Percentiles rank a stretch among this genome's conserved stretches.
phyloP scores from a whole-genome alignment of 2,329 filamentous ascomycete species.

The Colletotrichum musae region DNA sequence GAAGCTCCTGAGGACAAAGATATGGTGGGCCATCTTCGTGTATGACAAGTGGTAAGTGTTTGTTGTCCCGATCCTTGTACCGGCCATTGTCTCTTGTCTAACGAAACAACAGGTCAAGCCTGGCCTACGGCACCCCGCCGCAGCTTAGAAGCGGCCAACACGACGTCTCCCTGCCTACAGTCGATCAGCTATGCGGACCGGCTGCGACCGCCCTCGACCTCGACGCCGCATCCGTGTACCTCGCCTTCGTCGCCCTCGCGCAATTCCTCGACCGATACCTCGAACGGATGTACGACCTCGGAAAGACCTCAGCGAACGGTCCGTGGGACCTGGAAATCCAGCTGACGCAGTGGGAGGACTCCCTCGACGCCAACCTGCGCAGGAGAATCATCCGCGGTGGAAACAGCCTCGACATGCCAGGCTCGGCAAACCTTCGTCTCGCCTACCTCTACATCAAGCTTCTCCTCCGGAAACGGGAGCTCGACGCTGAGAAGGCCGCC shows the following conservation, averaged over 20 bases:
- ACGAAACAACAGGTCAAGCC: slow-evolving; percentile 58
- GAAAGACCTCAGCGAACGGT: slow-evolving; percentile 46
- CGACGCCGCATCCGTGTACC: slow-evolving; percentile 56
- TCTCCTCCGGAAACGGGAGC: slow-evolving; percentile 61
- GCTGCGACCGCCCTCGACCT: slow-evolving; percentile 31
- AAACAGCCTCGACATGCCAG: slow-evolving; percentile 55
- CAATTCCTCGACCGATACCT: slow-evolving; percentile 55
- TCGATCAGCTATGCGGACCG: slow-evolving; percentile 49
- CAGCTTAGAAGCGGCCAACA: slow-evolving; percentile 61
- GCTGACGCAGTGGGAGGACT: slow-evolving; percentile 61
- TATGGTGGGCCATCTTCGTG: slow-evolving; percentile 70
- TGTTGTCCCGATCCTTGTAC: not conserved
- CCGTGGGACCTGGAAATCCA: slow-evolving; percentile 53
- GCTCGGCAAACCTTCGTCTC: slow-evolving; percentile 66
- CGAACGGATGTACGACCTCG: slow-evolving; percentile 54
- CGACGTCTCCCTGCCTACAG: slow-evolving; percentile 61
- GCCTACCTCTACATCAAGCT: slow-evolving; percentile 64
- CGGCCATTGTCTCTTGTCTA: not conserved
- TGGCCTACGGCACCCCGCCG: slow-evolving; percentile 67
- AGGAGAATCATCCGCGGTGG: slow-evolving; percentile 60
- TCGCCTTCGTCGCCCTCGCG: slow-evolving; percentile 61
- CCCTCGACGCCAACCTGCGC: slow-evolving; percentile 53
- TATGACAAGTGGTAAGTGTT: slow-evolving; percentile 67
- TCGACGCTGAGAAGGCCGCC: slow-evolving; percentile 55
- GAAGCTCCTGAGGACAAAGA: slow-evolving; percentile 65